These are phyloP conservation scores for Linnemannia hyalina DNA, from an alignment of 192 early-diverging fungal species.

Conservation along the genomic window DNA sequence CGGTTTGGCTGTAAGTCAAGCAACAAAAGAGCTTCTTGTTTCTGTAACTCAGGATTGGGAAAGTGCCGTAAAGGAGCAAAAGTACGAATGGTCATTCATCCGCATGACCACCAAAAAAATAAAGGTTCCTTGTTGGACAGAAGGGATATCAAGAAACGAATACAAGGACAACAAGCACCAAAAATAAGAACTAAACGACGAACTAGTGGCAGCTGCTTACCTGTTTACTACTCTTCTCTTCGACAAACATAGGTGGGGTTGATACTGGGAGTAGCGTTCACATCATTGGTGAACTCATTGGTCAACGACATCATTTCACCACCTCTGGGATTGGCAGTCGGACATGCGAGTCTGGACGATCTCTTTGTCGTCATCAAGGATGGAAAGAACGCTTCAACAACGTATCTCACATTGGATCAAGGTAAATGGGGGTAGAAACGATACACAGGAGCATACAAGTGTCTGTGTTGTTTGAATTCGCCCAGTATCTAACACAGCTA, in stretches of 20 bases:
- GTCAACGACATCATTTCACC: constrained; percentile 47
- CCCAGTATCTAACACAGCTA: background rate
- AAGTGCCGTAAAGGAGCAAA: background rate
- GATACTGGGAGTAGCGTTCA: constrained; percentile 38
- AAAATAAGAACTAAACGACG: background rate
- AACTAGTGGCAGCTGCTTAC: background rate
- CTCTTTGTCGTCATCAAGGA: constrained; percentile 49
- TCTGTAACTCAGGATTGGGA: background rate
- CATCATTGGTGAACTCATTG: constrained; percentile 31
- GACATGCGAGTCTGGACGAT: constrained; percentile 41
- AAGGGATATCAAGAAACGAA: background rate
- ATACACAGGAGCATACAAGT: background rate
- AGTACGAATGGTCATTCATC: background rate
- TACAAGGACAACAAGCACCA: background rate
- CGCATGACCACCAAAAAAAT: background rate
- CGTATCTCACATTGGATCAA: constrained; percentile 41
- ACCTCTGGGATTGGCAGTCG: constrained; percentile 35
- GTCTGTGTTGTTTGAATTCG: background rate
- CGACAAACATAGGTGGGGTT: constrained; percentile 33
- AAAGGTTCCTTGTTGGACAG: background rate
- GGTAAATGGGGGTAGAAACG: background rate
- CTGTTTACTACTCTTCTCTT: background rate
- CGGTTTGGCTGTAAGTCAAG: constrained; percentile 34
- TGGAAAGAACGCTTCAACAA: constrained; percentile 18
- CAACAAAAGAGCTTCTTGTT: background rate